Percentiles rank a stretch among this genome's conserved stretches.
phyloP scores from a whole-genome alignment of 2,329 filamentous ascomycete species.

The Neofusicoccum laricinum region DNA sequence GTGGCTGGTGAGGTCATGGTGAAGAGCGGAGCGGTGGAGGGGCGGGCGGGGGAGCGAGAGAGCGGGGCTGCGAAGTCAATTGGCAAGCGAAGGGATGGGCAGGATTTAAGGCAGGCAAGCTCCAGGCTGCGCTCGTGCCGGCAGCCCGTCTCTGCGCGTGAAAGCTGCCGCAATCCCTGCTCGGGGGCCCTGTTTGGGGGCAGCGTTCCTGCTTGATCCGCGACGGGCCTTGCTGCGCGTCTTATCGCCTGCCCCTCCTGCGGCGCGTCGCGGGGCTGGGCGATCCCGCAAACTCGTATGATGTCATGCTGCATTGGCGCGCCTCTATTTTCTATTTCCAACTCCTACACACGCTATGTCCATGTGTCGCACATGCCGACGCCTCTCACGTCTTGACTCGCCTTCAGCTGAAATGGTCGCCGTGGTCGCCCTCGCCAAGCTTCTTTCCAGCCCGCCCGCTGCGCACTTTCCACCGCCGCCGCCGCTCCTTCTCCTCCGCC shows the following conservation, averaged over 20 bases:
- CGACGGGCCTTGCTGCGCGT: conserved; percentile 1
- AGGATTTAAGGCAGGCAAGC: background rate
- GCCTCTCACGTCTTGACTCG: conserved; percentile 2
- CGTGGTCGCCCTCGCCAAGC: conserved; percentile 52
- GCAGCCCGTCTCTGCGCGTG: background rate
- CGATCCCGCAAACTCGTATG: background rate
- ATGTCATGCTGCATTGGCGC: conserved; percentile 10
- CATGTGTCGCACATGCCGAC: conserved; percentile 3
- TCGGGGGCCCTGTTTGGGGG: background rate
- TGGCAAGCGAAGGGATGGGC: background rate
- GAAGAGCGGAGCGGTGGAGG: background rate
- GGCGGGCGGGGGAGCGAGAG: background rate
- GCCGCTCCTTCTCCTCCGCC: conserved; percentile 36
- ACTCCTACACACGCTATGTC: background rate
- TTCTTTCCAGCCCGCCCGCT: conserved; percentile 53
- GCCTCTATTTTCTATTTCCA: conserved; percentile 12
- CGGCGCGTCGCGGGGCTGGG: conserved; percentile 11
- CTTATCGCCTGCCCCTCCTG: conserved; percentile 3
- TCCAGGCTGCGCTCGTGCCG: background rate
- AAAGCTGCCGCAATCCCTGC: conserved; percentile 1
- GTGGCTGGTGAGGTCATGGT: conserved; percentile 9
- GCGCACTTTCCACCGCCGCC: conserved; percentile 40
- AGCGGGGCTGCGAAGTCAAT: background rate
- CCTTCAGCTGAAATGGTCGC: conserved; percentile 63
- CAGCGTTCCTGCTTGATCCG: conserved; percentile 12